phyloP scores from a whole-genome alignment of 2,329 filamentous ascomycete genomes.

The Ceratocystis lukuohia region DNA sequence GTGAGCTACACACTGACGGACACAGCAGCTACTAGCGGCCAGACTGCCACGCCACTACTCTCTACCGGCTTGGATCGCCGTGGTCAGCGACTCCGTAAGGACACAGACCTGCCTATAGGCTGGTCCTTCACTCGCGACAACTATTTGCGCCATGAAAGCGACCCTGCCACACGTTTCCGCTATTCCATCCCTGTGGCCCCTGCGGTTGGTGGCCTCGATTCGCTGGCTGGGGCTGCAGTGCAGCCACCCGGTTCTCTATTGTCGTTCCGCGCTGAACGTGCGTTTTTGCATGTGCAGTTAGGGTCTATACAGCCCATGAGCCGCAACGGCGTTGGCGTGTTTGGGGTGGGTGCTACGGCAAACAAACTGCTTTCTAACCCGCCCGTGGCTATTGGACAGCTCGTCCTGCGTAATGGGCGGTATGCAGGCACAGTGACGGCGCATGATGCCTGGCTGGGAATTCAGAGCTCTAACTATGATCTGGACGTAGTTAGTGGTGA shows the following conservation, averaged over 20 bases:
- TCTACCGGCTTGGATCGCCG: slow-evolving; percentile 31
- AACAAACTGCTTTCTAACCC: slow-evolving; percentile 27
- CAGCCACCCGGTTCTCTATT: slow-evolving; percentile 30
- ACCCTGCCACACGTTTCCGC: slow-evolving; percentile 29
- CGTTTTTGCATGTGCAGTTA: slow-evolving; percentile 32
- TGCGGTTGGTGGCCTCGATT: slow-evolving; percentile 7
- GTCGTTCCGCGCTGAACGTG: slow-evolving; percentile 30
- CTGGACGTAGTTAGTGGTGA: slow-evolving; percentile 27
- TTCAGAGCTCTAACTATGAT: slow-evolving; percentile 35
- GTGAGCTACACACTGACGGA: slow-evolving; percentile 32
- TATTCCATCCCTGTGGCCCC: slow-evolving; percentile 31
- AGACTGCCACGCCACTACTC: slow-evolving; percentile 25
- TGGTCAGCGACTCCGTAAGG: slow-evolving; percentile 28
- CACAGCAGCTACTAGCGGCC: slow-evolving; percentile 22
- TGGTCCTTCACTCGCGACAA: slow-evolving; percentile 28
- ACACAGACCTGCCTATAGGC: slow-evolving; percentile 28
- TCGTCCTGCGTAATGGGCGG: slow-evolving; percentile 27
- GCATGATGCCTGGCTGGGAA: slow-evolving; percentile 34
- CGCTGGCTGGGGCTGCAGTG: slow-evolving; percentile 16
- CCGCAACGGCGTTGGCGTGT: not conserved
- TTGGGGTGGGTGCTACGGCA: not conserved
- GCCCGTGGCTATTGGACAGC: slow-evolving; percentile 32
- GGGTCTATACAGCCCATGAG: slow-evolving; percentile 24
- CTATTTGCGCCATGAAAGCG: slow-evolving; percentile 31
- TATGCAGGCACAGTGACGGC: slow-evolving; percentile 33